Evolutionary conservation across 371 early-diverging fungal species (phyloP).

Genomic region (Syncephalastrum contaminatum): DNA sequence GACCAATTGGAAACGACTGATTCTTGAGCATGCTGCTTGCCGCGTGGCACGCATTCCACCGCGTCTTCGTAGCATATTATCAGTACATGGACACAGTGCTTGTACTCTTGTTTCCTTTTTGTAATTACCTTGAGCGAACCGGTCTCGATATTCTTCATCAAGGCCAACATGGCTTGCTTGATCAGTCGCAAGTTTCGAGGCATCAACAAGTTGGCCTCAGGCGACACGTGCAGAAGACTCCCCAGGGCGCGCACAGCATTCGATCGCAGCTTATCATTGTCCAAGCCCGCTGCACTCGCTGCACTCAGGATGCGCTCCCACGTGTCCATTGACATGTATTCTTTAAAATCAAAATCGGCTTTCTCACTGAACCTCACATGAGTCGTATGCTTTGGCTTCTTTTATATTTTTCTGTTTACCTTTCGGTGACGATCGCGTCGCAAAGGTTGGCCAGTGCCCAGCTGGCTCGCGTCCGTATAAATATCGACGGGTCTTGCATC

Average conservation of each 20-base stretch:
- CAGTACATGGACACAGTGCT: neutral
- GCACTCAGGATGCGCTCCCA: conserved; percentile 52
- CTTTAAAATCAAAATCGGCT: conserved; percentile 27
- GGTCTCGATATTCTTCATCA: conserved; percentile 69
- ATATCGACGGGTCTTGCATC: conserved; percentile 48
- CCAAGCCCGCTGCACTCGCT: conserved; percentile 58
- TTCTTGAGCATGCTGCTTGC: conserved; percentile 65
- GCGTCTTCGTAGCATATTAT: conserved; percentile 39
- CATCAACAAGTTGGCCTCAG: conserved; percentile 46
- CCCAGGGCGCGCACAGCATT: conserved; percentile 78
- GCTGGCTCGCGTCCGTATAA: conserved; percentile 67
- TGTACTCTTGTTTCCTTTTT: neutral
- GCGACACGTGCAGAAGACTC: conserved; percentile 60
- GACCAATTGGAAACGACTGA: conserved; percentile 61
- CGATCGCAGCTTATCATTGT: conserved; percentile 77
- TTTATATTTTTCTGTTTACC: conserved; percentile 24
- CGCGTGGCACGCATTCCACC: conserved; percentile 87
- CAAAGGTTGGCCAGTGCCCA: conserved; percentile 80
- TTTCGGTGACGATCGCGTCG: conserved; percentile 61
- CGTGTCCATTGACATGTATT: conserved; percentile 32
- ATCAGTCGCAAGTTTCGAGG: conserved; percentile 50
- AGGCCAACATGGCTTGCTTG: conserved; percentile 49
- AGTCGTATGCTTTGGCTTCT: no score
- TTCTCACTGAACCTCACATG: no score
- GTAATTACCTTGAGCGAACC: conserved; percentile 68